Evolutionary conservation across 805 yeast genomes (phyloP).

Genomic region (Suhomyces sp.): DNA sequence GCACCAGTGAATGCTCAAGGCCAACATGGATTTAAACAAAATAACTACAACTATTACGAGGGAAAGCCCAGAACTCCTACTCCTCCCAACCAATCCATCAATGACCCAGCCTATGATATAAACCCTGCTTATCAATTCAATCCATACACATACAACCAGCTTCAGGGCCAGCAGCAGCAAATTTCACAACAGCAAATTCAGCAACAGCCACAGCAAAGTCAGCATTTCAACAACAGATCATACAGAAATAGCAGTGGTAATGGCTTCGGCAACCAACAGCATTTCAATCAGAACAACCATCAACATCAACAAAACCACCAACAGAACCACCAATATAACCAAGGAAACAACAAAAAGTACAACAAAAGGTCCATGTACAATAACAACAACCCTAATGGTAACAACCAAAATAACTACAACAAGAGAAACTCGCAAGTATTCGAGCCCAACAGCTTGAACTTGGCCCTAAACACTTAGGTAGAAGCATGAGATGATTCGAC

Average conservation of each 20-base stretch:
- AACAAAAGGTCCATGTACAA: conserved; percentile 32
- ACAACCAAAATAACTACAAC: conserved; percentile 8
- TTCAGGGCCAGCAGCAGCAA: neutral
- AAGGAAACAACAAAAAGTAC: conserved; percentile 14
- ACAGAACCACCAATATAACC: conserved; percentile 1
- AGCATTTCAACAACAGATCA: conserved; percentile 5
- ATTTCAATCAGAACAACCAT: conserved; percentile 7
- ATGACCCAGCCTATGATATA: conserved; percentile 8
- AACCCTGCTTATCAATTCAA: conserved; percentile 10
- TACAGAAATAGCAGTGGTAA: conserved; percentile 5
- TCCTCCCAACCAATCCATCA: conserved; percentile 18
- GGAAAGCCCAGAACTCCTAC: conserved; percentile 23
- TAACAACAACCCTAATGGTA: conserved; percentile 5
- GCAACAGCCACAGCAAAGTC: conserved; percentile 5
- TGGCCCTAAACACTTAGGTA: conserved; percentile 9
- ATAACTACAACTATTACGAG: conserved; percentile 1
- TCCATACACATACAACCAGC: conserved; percentile 3
- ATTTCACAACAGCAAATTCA: conserved; percentile 4
- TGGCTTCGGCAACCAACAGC: conserved; percentile 3
- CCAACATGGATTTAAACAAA: conserved; percentile 4
- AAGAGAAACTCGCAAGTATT: conserved; percentile 13
- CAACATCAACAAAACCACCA: conserved; percentile 7
- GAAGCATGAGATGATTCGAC: neutral
- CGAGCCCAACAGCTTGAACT: conserved; percentile 12
- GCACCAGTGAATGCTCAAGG: conserved; percentile 1